Base-by-base conservation (phyloP, 148 eudicot species). In the Chenopodium berlandieri region DNA sequence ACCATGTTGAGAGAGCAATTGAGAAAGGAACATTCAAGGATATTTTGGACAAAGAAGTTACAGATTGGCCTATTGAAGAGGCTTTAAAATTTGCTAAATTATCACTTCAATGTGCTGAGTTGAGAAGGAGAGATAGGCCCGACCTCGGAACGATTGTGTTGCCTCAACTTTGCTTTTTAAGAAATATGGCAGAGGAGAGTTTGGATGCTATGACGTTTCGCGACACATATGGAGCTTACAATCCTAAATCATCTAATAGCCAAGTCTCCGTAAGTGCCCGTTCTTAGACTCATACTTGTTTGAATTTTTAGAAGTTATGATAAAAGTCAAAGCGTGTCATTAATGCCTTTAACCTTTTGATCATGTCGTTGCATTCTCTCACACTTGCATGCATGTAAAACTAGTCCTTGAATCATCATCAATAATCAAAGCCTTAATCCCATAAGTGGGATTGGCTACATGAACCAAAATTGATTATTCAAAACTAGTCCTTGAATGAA, bases 31-130 rank as follows among this genome's bases (percentile, higher is more conserved):
- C 67, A 4, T 94, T 94, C 30, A 27, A 44, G 40, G 87, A 84
- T 22, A 85, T 93, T 81, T 83, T 95, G 34, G 99, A 95, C 71
- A 90, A 91, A 7, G 30, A 71, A 27, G 91, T 95, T 31, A 83
- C 85, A 4, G 94, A 95, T 78, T 95, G 97, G 95, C 97, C 99
- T 2, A 40, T 87, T 17, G 92, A 95, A 47, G 94, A 93, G 67
- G 91, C 97, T n/a, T 75, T 88, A 71, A 65, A 63, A 46, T 89
- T 91, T 67, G 95, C 97, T 0, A 91, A 85, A 83, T 9, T 94
- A 71, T 83, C 92, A n/a, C 89, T 95, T 4, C 69, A 83, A 75
- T 95, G 99, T 70, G 88, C 92, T 1, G 97, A 95, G 88, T 87
- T 95, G 54, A 81, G 99, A 68, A 82, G 92, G 82, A 93, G 86